Base-by-base conservation (phyloP, 805 yeast genomes). In the Lachancea mirantina region DNA sequence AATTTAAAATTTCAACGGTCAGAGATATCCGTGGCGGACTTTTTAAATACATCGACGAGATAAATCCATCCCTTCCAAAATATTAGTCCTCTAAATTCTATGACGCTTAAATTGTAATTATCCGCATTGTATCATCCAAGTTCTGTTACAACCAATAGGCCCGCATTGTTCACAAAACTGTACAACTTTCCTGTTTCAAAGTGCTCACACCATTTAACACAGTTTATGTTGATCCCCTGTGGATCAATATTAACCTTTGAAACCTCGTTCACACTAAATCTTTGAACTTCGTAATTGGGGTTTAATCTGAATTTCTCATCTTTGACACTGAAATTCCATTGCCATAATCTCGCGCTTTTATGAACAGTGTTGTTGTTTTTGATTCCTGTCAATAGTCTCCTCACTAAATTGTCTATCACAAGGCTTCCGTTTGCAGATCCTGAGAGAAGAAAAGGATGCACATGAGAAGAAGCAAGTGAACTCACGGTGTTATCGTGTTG, bases 1-100 rank as follows among this genome's bases (percentile, higher is more conserved):
- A 66, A 1, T 62, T 71, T 27, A 73, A 74, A 0, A 57, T 73
- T 11, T 36, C 48, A 0, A 55, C 70, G 13, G 84, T 74, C 0
- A 68, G 59, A 32, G 95, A 89, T 52, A 64, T 89, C 4, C 62
- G 53, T 8, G 97, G 97, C 2, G 98, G 98, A 0, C 60, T 87
- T 15, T 62, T 66, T 33, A 68, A 62, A 41, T 87, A 94, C 83
- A 69, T 81, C 33, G 66, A 59, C 10, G 62, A 64, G 1, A 62
- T 84, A 2, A 89, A 87, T 45, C 57, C 65, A 0, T 41, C 45
- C 0, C 64, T 84, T 30, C 94, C 94, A 8, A 65, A 65, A 24
- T 84, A 84, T 46, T 84, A 57, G 46, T 7, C 8, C 19, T 4
- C 5, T 23, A 6, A 6, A 18, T n/a, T 8, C 8, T 25, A 11